Evolutionary conservation across 164 flowering plant species (phyloP), one percentile per base, ranked within the genome.

Genomic region (Macadamia integrifolia): DNA sequence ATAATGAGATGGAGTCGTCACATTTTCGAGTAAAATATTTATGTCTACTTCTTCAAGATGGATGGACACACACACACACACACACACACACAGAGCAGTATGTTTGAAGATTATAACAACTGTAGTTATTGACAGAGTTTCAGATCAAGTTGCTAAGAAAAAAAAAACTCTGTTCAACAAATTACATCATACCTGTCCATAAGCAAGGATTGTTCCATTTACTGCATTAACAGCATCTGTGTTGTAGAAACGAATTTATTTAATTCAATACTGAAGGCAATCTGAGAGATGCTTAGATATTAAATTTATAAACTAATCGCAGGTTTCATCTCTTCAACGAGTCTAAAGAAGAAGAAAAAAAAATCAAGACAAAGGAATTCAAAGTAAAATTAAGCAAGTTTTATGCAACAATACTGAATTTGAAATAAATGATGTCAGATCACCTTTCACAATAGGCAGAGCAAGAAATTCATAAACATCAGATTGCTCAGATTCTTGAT

Each of bases 151-250:
- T 10, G 53, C 0, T 49, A 8, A 23, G 23, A 23, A 8, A 49
- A 10, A 14, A 2, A 49, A 44, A 57, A 18, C 29, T 15, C 14
- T 11, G 31, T 3, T 44, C 56, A 46, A 43, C 3, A 44, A 60
- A 17, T 15, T 59, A 15, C n/a, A 64, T 28, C 69, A 74, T 66
- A 90, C 98, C 92, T 90, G 98, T 67, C 98, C 98, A 69, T 88
- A 92, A 32, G 91, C 83, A 64, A 92, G 84, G 70, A 92, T 83
- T 31, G 96, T 88, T 56, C 96, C 98, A 79, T 87, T 90, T 46
- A 81, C 78, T 23, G 76, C 96, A 72, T 79, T 80, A 31, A 86
- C 76, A 65, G 80, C 92, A 83, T 86, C 94, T 87, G 84, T 68
- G 60, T 72, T 31, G 71, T 15, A 44, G 70, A 23, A 58, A 66